These are phyloP conservation scores for Eremothecium sinecaudum DNA, from an alignment of 1,139 yeast species.

Conservation along the genomic window DNA sequence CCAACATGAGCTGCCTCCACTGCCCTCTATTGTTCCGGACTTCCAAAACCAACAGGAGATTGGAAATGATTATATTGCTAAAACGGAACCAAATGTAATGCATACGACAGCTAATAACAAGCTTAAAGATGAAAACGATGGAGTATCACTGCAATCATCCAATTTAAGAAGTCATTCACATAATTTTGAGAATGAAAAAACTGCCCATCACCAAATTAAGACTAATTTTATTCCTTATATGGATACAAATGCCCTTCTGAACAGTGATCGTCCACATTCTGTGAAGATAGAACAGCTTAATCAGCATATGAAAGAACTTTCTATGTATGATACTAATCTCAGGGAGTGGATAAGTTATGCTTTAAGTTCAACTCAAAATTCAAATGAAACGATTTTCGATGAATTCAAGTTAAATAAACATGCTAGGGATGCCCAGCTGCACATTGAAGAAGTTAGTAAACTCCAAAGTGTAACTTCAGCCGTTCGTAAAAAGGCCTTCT, in stretches of 20 bases:
- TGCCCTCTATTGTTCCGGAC: slow-evolving; percentile 19
- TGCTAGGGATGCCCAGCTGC: slow-evolving; percentile 29
- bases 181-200: slow-evolving; percentile 8
- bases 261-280: slow-evolving; percentile 18
- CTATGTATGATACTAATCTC: slow-evolving; percentile 24
- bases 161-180: slow-evolving; percentile 13
- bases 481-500: slow-evolving; percentile 29
- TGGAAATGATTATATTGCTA: neutral
- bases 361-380: slow-evolving; percentile 21
- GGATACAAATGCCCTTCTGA: slow-evolving; percentile 21
- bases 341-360: slow-evolving; percentile 29
- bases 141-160: slow-evolving; percentile 15
- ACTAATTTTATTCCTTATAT: slow-evolving; percentile 16
- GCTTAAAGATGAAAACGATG: slow-evolving; percentile 4
- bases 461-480: slow-evolving; percentile 29
- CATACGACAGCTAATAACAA: neutral
- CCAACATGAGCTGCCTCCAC: slow-evolving; percentile 25
- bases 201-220: neutral
- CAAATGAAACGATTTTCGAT: slow-evolving; percentile 24
- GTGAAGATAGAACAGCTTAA: slow-evolving; percentile 21
- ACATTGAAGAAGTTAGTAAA: slow-evolving; percentile 29
- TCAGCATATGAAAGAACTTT: slow-evolving; percentile 16
- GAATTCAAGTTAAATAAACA: slow-evolving; percentile 29
- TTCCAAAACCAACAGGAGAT: neutral
- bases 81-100: neutral